phyloP scores from a whole-genome alignment of 2,329 filamentous ascomycete genomes.

The Xylaria sp. region DNA sequence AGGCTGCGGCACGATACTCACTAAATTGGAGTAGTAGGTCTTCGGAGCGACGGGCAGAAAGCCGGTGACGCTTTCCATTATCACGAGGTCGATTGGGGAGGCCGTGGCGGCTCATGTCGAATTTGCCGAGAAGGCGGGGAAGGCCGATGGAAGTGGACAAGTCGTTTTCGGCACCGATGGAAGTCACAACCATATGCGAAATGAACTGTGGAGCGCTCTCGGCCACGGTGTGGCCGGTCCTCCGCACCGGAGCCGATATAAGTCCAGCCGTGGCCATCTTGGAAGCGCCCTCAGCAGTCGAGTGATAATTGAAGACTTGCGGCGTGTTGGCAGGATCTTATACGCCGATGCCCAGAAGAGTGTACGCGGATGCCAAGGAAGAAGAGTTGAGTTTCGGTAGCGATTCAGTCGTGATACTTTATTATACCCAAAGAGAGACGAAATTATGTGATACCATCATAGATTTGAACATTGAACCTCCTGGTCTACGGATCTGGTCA shows the following conservation, averaged over 20 bases:
- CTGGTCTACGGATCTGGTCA: too few species aligned
- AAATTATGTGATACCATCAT: constrained; percentile 50
- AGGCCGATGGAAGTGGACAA: constrained; percentile 52
- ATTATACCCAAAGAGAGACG: constrained; percentile 68
- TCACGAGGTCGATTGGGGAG: constrained; percentile 72
- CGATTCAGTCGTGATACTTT: constrained; percentile 63
- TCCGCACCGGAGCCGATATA: constrained; percentile 62
- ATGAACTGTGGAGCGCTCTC: constrained; percentile 75
- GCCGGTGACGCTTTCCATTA: constrained; percentile 56
- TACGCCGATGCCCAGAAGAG: constrained; percentile 53
- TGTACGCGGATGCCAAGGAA: constrained; percentile 42
- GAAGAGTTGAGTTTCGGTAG: constrained; percentile 42
- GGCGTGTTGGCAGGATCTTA: constrained; percentile 37
- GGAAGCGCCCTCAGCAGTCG: constrained; percentile 62
- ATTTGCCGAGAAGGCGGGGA: constrained; percentile 2
- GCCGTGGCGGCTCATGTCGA: constrained; percentile 70
- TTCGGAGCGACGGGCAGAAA: constrained; percentile 40
- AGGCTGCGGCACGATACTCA: constrained; percentile 74
- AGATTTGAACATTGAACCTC: background rate
- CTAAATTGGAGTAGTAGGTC: constrained; percentile 67
- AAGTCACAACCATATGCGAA: constrained; percentile 71
- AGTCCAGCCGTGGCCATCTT: constrained; percentile 62
- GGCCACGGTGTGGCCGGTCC: constrained; percentile 62
- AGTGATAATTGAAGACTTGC: constrained; percentile 51
- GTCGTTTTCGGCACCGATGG: constrained; percentile 54